Percentiles rank a stretch among this genome's conserved stretches.
Evolutionary conservation across 495 filamentous ascomycete genomes (phyloP).

Genomic region (Aspergillus ellipticus): DNA sequence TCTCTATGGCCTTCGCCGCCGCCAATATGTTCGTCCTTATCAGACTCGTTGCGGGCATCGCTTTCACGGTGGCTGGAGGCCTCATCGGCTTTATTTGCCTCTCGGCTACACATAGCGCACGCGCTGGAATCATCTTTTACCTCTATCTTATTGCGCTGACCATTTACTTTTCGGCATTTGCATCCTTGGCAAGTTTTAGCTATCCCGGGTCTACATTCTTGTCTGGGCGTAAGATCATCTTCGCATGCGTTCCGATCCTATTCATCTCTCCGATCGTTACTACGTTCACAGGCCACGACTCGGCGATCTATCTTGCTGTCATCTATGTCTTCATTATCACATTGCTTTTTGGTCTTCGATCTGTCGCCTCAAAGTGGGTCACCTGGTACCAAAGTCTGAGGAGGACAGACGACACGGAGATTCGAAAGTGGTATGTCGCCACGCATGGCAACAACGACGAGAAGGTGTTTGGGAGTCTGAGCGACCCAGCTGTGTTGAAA

Average conservation of each 20-base stretch:
- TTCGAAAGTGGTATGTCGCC: slow-evolving; percentile 46
- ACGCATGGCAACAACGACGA: slow-evolving; percentile 31
- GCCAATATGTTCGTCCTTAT: slow-evolving; percentile 60
- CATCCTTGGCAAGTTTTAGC: slow-evolving; percentile 54
- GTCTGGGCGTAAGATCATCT: slow-evolving; percentile 45
- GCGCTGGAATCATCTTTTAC: slow-evolving; percentile 46
- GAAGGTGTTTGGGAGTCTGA: slow-evolving; percentile 34
- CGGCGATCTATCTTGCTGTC: slow-evolving; percentile 44
- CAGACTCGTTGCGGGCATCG: slow-evolving; percentile 55
- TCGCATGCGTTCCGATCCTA: slow-evolving; percentile 43
- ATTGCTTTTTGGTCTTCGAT: slow-evolving; percentile 43
- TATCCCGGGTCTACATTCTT: slow-evolving; percentile 51
- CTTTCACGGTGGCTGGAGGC: slow-evolving; percentile 46
- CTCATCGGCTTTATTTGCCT: slow-evolving; percentile 50
- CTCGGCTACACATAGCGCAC: slow-evolving; percentile 32
- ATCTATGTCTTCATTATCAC: slow-evolving; percentile 44
- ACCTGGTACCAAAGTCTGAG: slow-evolving; percentile 47
- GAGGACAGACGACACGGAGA: slow-evolving; percentile 45
- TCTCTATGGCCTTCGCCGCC: slow-evolving; percentile 57
- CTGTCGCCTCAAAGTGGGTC: slow-evolving; percentile 47
- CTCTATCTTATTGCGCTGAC: slow-evolving; percentile 48
- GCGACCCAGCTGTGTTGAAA: slow-evolving; percentile 42
- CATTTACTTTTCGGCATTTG: slow-evolving; percentile 49
- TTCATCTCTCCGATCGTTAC: slow-evolving; percentile 47
- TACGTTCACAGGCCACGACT: slow-evolving; percentile 43